These are phyloP conservation scores for Naematelia aurantialba DNA, from an alignment of 768 basidiomycete species.

Conservation along the genomic window DNA sequence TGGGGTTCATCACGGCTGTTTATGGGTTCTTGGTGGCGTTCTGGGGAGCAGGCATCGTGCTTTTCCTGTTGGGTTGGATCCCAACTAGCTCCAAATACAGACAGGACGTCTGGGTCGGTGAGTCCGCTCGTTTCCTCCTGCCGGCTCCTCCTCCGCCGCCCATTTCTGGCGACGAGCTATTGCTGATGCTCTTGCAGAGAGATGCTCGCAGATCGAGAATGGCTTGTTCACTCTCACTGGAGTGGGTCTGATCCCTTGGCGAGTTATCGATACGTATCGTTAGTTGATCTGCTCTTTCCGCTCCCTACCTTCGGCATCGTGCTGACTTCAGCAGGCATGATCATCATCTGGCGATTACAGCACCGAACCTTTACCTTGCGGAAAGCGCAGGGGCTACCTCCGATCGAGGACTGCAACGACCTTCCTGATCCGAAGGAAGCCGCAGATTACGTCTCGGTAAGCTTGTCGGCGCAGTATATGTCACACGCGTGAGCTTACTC, in stretches of 20 bases:
- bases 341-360: constrained; percentile 71
- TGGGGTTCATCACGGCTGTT: constrained; percentile 68
- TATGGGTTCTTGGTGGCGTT: constrained; percentile 78
- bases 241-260: constrained; percentile 71
- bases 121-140: constrained; percentile 14
- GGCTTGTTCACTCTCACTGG: constrained; percentile 78
- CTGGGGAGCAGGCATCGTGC: constrained; percentile 75
- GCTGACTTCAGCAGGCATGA: constrained; percentile 57
- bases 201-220: constrained; percentile 62
- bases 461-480: constrained; percentile 5
- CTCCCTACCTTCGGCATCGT: neutral
- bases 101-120: constrained; percentile 70
- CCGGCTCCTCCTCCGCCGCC: too few species aligned
- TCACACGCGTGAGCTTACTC: constrained; percentile 8
- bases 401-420: constrained; percentile 70
- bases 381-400: constrained; percentile 62
- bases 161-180: too few species aligned
- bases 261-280: constrained; percentile 73
- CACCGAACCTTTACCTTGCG: constrained; percentile 60
- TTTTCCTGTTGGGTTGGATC: constrained; percentile 65
- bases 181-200: constrained; percentile 18
- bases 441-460: constrained; percentile 46
- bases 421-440: constrained; percentile 64
- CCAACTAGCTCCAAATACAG: constrained; percentile 65
- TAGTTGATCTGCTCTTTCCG: constrained; percentile 32